Evolutionary conservation across 2,329 filamentous ascomycete species (phyloP).

Genomic region (Arthrobotrys sphaeroides): DNA sequence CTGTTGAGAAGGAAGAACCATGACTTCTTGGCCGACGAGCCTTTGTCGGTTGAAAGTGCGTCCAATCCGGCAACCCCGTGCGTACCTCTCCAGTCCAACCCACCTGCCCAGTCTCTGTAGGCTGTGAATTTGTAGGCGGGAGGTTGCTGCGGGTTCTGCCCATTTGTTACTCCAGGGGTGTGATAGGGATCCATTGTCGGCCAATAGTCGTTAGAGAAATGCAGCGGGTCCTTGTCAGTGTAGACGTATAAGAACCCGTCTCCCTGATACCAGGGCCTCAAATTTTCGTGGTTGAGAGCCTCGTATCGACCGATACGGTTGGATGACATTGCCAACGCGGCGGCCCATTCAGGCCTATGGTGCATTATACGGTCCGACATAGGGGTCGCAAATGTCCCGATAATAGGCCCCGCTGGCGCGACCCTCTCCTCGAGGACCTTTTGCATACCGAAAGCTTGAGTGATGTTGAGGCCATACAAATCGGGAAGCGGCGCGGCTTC

Average conservation of each 20-base stretch:
- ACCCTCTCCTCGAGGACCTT: slow-evolving; percentile 40
- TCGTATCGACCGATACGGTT: slow-evolving; percentile 50
- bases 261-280: slow-evolving; percentile 52
- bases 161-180: slow-evolving; percentile 53
- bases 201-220: slow-evolving; percentile 54
- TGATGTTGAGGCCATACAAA: slow-evolving; percentile 46
- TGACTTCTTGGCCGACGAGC: slow-evolving; percentile 48
- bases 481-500: slow-evolving; percentile 43
- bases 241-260: slow-evolving; percentile 54
- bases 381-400: slow-evolving; percentile 41
- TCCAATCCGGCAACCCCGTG: slow-evolving; percentile 50
- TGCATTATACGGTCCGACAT: slow-evolving; percentile 54
- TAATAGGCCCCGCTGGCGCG: slow-evolving; percentile 5
- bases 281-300: slow-evolving; percentile 52
- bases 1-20: slow-evolving; percentile 55
- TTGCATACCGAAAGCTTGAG: slow-evolving; percentile 41
- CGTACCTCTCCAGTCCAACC: slow-evolving; percentile 49
- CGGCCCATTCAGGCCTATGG: slow-evolving; percentile 44
- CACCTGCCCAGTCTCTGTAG: slow-evolving; percentile 53
- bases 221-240: slow-evolving; percentile 49
- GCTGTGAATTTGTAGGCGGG: slow-evolving; percentile 46
- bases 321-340: slow-evolving; percentile 53
- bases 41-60: slow-evolving; percentile 50
- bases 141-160: slow-evolving; percentile 41
- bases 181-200: slow-evolving; percentile 55